Conservation (phyloP, 306 rosid genomes). For the Trifolium subterraneum region DNA sequence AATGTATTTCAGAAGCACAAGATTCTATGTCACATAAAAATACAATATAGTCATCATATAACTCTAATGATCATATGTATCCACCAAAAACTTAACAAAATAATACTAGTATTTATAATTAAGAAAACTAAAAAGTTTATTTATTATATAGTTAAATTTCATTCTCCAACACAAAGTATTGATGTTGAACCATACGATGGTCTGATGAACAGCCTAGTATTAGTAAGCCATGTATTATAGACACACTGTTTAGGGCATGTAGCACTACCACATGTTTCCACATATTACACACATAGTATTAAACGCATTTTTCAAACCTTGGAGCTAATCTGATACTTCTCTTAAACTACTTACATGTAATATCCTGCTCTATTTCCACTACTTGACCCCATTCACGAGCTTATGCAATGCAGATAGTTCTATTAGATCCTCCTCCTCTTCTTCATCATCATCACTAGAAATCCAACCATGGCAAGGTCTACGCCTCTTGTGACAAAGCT, state of each 20-base stretch:
- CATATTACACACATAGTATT: not conserved
- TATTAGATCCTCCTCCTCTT: conserved; percentile 32
- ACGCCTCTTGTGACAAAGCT: conserved; percentile 21
- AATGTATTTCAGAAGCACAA: not conserved
- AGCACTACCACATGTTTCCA: not conserved
- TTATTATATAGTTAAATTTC: not conserved
- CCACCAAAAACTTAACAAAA: not conserved
- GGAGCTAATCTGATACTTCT: conserved; percentile 2
- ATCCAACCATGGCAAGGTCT: conserved; percentile 53
- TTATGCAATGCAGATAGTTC: conserved; percentile 14
- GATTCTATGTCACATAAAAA: not conserved
- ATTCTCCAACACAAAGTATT: not conserved
- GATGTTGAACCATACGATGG: conserved; percentile 1
- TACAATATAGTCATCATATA: not conserved
- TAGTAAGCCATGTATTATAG: not conserved
- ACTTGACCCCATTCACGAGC: conserved; percentile 19
- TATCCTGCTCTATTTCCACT: conserved; percentile 6
- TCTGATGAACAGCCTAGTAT: not conserved
- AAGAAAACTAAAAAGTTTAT: not conserved
- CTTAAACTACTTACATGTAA: conserved; percentile 6
- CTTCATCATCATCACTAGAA: conserved; percentile 37
- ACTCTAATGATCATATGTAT: not conserved
- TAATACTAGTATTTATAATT: not conserved
- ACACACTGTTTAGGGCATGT: not conserved
- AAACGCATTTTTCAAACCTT: not conserved